Evolutionary conservation across 1,284 basidiomycete genomes (phyloP).

Genomic region (Cutaneotrichosporon spelunceum): DNA sequence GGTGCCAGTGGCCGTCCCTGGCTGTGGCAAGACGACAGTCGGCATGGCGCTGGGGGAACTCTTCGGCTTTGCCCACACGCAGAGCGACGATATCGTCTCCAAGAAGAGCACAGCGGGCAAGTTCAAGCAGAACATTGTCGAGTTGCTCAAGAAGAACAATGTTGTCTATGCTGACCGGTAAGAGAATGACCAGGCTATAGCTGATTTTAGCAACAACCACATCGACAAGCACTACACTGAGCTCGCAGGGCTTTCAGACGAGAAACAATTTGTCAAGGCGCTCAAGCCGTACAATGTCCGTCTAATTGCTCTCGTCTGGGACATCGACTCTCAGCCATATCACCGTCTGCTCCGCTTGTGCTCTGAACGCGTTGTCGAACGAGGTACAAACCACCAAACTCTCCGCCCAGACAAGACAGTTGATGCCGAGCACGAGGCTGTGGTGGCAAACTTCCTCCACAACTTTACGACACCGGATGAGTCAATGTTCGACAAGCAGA

Average conservation of each 20-base stretch:
- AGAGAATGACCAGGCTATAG: constrained; percentile 28
- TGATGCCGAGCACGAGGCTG: constrained; percentile 66
- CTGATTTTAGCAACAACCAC: constrained; percentile 74
- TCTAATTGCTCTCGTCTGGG: constrained; percentile 76
- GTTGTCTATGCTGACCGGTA: constrained; percentile 89
- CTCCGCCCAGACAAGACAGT: constrained; percentile 61
- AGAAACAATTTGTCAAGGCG: constrained; percentile 22
- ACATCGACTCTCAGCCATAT: constrained; percentile 58
- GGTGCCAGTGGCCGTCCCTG: constrained; percentile 84
- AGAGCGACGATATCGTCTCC: constrained; percentile 78
- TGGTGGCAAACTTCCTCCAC: constrained; percentile 76
- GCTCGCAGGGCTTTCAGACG: constrained; percentile 58
- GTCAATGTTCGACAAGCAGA: constrained; percentile 62
- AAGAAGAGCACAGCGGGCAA: constrained; percentile 71
- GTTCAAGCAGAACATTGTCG: constrained; percentile 73
- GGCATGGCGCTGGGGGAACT: constrained; percentile 72
- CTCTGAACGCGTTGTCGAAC: constrained; percentile 65
- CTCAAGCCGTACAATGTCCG: constrained; percentile 54
- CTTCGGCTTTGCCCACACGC: constrained; percentile 81
- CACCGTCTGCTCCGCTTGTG: constrained; percentile 67
- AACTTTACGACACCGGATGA: constrained; percentile 64
- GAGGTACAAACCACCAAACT: constrained; percentile 81
- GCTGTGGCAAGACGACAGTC: constrained; percentile 91
- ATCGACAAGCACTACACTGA: constrained; percentile 68
- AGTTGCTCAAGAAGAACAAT: constrained; percentile 62